A percentile compares a stretch with the other conserved stretches of the same genome.
Conservation (phyloP, 2,329 filamentous ascomycete species). For the Lachnellula hyalina region DNA sequence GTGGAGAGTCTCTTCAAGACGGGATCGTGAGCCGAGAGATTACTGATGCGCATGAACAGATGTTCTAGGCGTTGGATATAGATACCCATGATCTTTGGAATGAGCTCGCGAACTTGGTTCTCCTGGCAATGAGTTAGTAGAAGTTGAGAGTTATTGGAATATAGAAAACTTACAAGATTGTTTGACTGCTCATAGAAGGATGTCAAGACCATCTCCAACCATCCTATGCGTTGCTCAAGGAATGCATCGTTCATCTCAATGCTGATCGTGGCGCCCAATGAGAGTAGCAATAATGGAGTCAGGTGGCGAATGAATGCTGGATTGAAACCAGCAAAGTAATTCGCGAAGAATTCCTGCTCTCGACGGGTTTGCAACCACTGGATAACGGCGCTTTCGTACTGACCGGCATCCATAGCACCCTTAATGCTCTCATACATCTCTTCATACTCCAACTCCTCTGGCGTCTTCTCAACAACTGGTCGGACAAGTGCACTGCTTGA, state of each 20-base stretch:
- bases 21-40: slow-evolving; percentile 42
- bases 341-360: slow-evolving; percentile 58
- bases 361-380: slow-evolving; percentile 62
- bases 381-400: slow-evolving; percentile 58
- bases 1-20: slow-evolving; percentile 43
- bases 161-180: slow-evolving; percentile 28
- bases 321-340: slow-evolving; percentile 46
- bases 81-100: slow-evolving; percentile 52
- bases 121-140: slow-evolving; percentile 39
- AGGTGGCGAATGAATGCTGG: slow-evolving; percentile 50
- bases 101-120: slow-evolving; percentile 48
- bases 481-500: slow-evolving; percentile 3
- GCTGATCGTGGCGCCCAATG: slow-evolving; percentile 59
- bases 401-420: slow-evolving; percentile 53
- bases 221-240: slow-evolving; percentile 51
- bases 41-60: slow-evolving; percentile 46
- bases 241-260: slow-evolving; percentile 49
- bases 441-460: slow-evolving; percentile 50
- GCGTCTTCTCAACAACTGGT: slow-evolving; percentile 36
- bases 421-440: slow-evolving; percentile 55
- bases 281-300: slow-evolving; percentile 57
- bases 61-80: slow-evolving; percentile 48
- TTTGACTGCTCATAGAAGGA: slow-evolving; percentile 37
- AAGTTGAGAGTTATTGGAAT: neutral
- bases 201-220: slow-evolving; percentile 56